phyloP scores from a whole-genome alignment of 139 green algal genomes.

The Bryopsis sp. region DNA sequence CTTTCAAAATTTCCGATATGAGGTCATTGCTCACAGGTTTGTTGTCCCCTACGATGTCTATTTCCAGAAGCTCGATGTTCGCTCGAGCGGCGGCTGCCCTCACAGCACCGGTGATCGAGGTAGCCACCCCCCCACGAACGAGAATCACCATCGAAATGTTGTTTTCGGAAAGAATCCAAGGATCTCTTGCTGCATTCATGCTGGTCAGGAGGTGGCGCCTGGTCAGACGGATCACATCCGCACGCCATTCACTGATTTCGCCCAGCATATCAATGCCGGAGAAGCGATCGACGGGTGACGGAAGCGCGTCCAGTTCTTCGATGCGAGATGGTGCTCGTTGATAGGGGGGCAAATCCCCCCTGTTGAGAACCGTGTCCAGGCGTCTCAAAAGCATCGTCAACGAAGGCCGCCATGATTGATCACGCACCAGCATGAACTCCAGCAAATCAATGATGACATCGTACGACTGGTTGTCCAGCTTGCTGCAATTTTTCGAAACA shows the following conservation, averaged over 20 bases:
- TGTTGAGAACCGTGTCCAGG: not conserved
- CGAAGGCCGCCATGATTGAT: slow-evolving; percentile 38
- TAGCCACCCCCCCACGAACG: not conserved
- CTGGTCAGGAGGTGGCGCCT: not conserved
- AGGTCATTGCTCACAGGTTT: not conserved
- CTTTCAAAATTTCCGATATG: not conserved
- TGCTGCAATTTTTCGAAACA: no score
- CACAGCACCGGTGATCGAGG: not conserved
- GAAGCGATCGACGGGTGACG: no score
- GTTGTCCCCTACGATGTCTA: not conserved
- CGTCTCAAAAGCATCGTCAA: slow-evolving; percentile 17
- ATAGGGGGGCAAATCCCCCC: not conserved
- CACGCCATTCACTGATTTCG: not conserved
- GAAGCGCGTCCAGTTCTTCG: no score
- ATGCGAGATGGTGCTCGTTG: no score
- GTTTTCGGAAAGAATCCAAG: not conserved
- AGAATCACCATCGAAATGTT: slow-evolving; percentile 1
- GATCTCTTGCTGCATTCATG: not conserved
- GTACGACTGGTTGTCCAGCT: no score
- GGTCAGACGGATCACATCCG: not conserved
- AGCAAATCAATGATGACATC: slow-evolving; percentile 41
- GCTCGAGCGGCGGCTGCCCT: not conserved
- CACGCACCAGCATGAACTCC: slow-evolving; percentile 53
- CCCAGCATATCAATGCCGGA: not conserved
- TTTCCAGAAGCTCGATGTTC: not conserved